A percentile compares a stretch with the other conserved stretches of the same genome.
Evolutionary conservation across 2,329 filamentous ascomycete species (phyloP).

Genomic region (Onygena corvina): DNA sequence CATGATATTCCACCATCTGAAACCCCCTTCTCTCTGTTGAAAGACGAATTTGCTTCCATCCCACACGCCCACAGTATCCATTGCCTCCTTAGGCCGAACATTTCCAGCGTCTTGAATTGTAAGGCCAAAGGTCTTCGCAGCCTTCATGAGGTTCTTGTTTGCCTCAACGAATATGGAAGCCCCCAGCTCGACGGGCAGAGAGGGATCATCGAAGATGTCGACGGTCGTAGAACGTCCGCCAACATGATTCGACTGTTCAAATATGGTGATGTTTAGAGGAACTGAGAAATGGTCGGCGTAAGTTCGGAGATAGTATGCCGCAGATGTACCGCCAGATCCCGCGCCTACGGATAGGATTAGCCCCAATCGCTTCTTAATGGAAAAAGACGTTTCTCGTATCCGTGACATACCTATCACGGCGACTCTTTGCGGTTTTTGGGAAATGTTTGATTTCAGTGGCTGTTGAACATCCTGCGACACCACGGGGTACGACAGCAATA

Average conservation of each 20-base stretch:
- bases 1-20: conserved; percentile 66
- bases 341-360: conserved; percentile 49
- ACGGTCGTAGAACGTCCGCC: conserved; percentile 84
- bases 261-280: conserved; percentile 68
- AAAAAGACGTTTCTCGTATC: conserved; percentile 7
- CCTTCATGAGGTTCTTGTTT: conserved; percentile 70
- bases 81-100: conserved; percentile 35
- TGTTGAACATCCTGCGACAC: conserved; percentile 10
- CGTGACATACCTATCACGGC: conserved; percentile 13
- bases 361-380: neutral
- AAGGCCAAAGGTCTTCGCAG: conserved; percentile 60
- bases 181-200: conserved; percentile 67
- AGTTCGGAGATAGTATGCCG: conserved; percentile 68
- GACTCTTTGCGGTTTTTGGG: conserved; percentile 10
- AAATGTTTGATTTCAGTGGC: conserved; percentile 7
- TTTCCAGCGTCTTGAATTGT: conserved; percentile 39
- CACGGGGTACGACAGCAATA: conserved; percentile 9
- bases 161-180: conserved; percentile 81
- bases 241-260: conserved; percentile 64
- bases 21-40: conserved; percentile 45
- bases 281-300: conserved; percentile 52
- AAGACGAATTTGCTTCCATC: conserved; percentile 66
- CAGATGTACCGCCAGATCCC: conserved; percentile 74
- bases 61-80: conserved; percentile 63
- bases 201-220: conserved; percentile 56